Evolutionary conservation across 495 filamentous ascomycete genomes (phyloP), one percentile per base, ranked within the genome.

Genomic region (Aspergillus sclerotiicarbonarius): DNA sequence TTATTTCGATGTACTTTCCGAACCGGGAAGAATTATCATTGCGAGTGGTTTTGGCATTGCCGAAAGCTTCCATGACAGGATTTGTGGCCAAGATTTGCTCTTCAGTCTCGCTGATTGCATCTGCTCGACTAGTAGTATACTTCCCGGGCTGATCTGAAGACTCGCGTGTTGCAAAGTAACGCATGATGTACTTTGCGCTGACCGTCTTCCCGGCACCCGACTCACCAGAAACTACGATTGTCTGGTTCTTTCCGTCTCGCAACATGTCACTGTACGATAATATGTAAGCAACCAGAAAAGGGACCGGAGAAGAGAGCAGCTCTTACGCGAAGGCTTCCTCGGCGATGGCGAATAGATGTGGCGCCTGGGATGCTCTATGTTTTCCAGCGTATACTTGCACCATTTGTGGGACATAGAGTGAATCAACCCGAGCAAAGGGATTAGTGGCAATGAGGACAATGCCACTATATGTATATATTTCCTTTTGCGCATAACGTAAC

Each of bases 11-110:
- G 68, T 99, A 99, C 80, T 99, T 99, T 62, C 94, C 94, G 71
- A 99, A 99, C 58, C 94, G 86, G 18, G 93, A 97, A 6, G 94
- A 99, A 74, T 99, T 99, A 77, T 99, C 95, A 75, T 99, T 99
- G 62, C 94, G 82, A 1, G 95, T 98, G 4, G 94, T 99, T 77
- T 99, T 99, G 30, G 94, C 94, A 77, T 99, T 99, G 62, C 94
- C 94, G 70, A 99, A 99, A 6, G 94, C 91, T 82, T 99, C 94
- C 95, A 99, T 98, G 65, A 99, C 95, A 20, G 94, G 94, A 74
- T 99, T 99, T 25, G 94, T 99, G 16, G 94, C 94, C 63, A 99
- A 74, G 66, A 99, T 99, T 65, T 93, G 91, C 75, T 98, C 94
- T 71, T 99, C 94, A 6, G 94, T 99, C 76, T 97, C 91, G 71